Conservation (phyloP, 2,329 filamentous ascomycete genomes). For the Xylariaceae sp. region DNA sequence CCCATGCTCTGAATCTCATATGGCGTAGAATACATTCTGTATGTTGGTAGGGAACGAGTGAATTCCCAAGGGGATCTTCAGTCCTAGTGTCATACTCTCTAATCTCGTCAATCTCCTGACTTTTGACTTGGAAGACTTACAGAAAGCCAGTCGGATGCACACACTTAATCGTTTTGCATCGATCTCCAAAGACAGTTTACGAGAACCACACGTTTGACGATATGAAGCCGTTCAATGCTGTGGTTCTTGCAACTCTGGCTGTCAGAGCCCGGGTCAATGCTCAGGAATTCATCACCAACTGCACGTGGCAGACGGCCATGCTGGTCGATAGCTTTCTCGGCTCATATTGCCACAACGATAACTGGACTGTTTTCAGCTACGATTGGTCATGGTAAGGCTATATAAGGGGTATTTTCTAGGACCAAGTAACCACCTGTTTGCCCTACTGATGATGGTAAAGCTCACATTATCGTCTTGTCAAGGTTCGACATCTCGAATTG, state of each 20-base stretch:
- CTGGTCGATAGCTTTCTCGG: constrained; percentile 34
- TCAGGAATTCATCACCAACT: constrained; percentile 33
- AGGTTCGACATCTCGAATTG: constrained; percentile 37
- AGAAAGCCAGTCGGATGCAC: neutral
- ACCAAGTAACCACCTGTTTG: neutral
- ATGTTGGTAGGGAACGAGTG: too few species aligned
- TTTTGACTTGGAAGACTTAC: too few species aligned
- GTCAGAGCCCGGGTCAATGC: constrained; percentile 29
- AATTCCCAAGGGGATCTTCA: too few species aligned
- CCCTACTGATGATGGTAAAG: neutral
- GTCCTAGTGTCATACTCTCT: too few species aligned
- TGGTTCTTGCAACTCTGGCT: constrained; percentile 16
- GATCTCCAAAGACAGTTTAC: neutral
- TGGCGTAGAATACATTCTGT: too few species aligned
- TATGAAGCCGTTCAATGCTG: constrained; percentile 7
- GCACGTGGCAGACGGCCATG: constrained; percentile 34
- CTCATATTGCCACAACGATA: constrained; percentile 38
- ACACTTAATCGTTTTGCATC: neutral
- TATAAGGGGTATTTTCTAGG: neutral
- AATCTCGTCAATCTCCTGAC: too few species aligned
- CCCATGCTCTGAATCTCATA: too few species aligned
- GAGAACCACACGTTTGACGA: neutral
- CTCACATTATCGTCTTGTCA: constrained; percentile 1
- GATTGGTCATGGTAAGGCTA: constrained; percentile 37
- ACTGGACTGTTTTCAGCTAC: constrained; percentile 34